Evolutionary conservation across 2,329 filamentous ascomycete genomes (phyloP), one percentile per base, ranked within the genome.

Genomic region (Dothidotthia symphoricarpi): DNA sequence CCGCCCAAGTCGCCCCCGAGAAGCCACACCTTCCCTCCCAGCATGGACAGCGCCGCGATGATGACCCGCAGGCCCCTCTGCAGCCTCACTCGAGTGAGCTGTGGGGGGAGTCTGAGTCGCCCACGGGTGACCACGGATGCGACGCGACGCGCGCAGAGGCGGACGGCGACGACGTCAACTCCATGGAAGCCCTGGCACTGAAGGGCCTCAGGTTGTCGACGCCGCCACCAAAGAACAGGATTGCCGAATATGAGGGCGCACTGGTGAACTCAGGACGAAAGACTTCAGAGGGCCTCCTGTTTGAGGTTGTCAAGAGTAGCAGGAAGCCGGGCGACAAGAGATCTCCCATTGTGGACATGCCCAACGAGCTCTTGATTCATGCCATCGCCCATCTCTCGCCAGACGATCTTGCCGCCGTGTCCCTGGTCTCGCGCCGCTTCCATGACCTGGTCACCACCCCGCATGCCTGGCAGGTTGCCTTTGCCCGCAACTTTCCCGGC

Each of bases 341-440:
- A 31, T 67, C 71, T 28, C 72, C 76, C 17, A 69, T 83, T 27
- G 69, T 74, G 26, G 70, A 73, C 37, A 83, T 95, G 47, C 89
- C 91, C 6, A 95, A 95, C 73, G 93, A 98, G 75, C 83, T 97
- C 40, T 69, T 97, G 66, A 95, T 88, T 9, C 89, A 96, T 58
- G 83, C 95, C 22, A 71, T 97, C 40, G 95, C 93, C 26, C 87
- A 97, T 70, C 75, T 98, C 35, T 85, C 90, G 34, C 88, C 90
- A 8, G 81, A 87, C 47, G 89, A 91, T 16, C 80, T 97, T 54
- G 82, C 85, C 13, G 80, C 85, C 8, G 84, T 95, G 9, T 85
- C 89, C 13, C 77, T 95, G 34, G 88, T 97, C 19, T 96, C 88
- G 24, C 87, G 83, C 57, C 85, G 87, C 37, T 94, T 97, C 62